Evolutionary conservation across 352 stramenopile genomes (phyloP), one percentile per base, ranked within the genome.

Genomic region (Phytophthora quininea): DNA sequence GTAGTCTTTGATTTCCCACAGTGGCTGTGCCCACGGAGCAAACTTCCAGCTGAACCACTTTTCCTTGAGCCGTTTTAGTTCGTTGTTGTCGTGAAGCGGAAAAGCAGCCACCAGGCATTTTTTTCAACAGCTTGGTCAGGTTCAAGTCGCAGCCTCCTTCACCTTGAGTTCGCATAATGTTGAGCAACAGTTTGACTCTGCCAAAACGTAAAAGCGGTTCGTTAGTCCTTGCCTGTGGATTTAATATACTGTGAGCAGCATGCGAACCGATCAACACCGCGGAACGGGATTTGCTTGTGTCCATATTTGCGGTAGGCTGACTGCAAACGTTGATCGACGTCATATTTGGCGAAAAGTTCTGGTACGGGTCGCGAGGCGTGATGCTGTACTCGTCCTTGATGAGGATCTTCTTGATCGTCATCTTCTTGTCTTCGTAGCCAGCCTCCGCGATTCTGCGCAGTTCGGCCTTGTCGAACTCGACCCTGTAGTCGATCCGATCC

Each of bases 281-380:
- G 85, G 73, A 93, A 91, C 30, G 85, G 82, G 31, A 82, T 88
- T 64, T 88, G 79, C 69, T 89, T 88, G 46, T 72, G 55, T 7
- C 85, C 85, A 42, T 88, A 89, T 60, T 93, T 93, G 47, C 79
- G 82, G 64, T 93, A 93, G 4, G 75, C 79, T 3, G 71, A 62
- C 54, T 88, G 74, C 61, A 93, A 58, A n/a, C 85, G 77, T 9
- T 64, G 64, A 40, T 91, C 80, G 9, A 90, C 74, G 47, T 93
- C 84, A 59, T 86, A 93, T 71, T 92, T 92, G 56, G 78, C 85
- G 46, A 93, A 93, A 93, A 69, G 60, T 90, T 90, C 58, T 90
- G 51, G 63, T 73, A 93, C 43, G 82, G 77, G 19, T 86, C 84
- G 50, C 85, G 82, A 30, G 78, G 69, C 10, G 85, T 88, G 32